phyloP scores from a whole-genome alignment of 805 yeast genomes.

The Sugiyamaella boreocaroliniensis region DNA sequence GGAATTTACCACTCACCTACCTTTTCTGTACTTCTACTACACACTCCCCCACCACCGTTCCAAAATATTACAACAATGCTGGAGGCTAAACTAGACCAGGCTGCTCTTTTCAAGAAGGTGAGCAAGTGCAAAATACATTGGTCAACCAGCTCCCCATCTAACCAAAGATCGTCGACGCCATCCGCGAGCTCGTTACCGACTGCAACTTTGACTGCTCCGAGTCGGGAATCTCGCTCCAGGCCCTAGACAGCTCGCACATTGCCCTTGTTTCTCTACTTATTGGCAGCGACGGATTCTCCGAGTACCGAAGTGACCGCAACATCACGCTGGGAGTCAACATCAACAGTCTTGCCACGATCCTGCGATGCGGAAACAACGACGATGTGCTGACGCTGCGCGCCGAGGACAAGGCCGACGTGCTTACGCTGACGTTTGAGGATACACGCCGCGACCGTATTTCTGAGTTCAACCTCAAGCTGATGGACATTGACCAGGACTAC shows the following conservation, averaged over 20 bases:
- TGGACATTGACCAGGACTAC: constrained; percentile 95
- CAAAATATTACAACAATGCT: constrained; percentile 48
- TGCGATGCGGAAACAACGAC: constrained; percentile 84
- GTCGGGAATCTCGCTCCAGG: constrained; percentile 91
- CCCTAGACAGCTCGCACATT: constrained; percentile 96
- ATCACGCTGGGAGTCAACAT: constrained; percentile 88
- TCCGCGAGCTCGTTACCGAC: constrained; percentile 87
- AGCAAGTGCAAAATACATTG: constrained; percentile 11
- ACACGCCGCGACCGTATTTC: constrained; percentile 83
- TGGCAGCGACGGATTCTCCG: constrained; percentile 81
- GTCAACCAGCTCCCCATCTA: background rate
- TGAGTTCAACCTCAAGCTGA: constrained; percentile 83
- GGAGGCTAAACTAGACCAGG: constrained; percentile 95
- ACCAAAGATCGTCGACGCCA: constrained; percentile 73
- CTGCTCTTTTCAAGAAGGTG: constrained; percentile 78
- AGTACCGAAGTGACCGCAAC: constrained; percentile 92
- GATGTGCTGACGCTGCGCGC: constrained; percentile 86
- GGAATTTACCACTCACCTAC: background rate
- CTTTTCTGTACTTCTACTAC: background rate
- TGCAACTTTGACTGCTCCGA: constrained; percentile 98
- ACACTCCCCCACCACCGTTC: background rate
- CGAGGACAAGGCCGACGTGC: constrained; percentile 77
- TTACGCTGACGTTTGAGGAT: constrained; percentile 83
- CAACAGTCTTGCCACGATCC: constrained; percentile 77
- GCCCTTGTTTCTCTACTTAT: constrained; percentile 80